Evolutionary conservation across 2,329 filamentous ascomycete genomes (phyloP).

Genomic region (Thermoascus crustaceus): DNA sequence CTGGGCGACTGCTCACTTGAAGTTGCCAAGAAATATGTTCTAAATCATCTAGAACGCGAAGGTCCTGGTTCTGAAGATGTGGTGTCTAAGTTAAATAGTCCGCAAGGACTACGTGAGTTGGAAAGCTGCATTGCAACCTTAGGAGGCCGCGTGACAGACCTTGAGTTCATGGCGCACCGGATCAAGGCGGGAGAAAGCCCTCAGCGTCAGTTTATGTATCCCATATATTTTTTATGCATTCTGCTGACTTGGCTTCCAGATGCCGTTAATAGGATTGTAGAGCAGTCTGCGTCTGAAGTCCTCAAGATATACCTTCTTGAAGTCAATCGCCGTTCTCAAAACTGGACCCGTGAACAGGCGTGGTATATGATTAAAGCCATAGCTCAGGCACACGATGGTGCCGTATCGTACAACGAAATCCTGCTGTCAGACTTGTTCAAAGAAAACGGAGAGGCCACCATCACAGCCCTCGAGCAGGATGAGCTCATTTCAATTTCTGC

Average conservation of each 20-base stretch:
- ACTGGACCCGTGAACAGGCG: slow-evolving; percentile 78
- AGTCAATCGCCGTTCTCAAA: slow-evolving; percentile 48
- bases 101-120: slow-evolving; percentile 58
- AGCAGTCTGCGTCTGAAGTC: slow-evolving; percentile 81
- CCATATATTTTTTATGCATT: not conserved
- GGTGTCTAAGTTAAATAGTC: slow-evolving; percentile 27
- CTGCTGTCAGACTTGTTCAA: slow-evolving; percentile 70
- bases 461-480: slow-evolving; percentile 73
- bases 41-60: slow-evolving; percentile 60
- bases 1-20: slow-evolving; percentile 80
- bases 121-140: slow-evolving; percentile 74
- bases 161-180: slow-evolving; percentile 85
- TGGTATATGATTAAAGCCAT: slow-evolving; percentile 82
- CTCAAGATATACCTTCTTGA: slow-evolving; percentile 81
- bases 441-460: slow-evolving; percentile 61
- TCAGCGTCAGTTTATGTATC: slow-evolving; percentile 36
- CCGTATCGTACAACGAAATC: slow-evolving; percentile 76
- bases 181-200: slow-evolving; percentile 83
- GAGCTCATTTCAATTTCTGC: slow-evolving; percentile 75
- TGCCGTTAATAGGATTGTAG: slow-evolving; percentile 80
- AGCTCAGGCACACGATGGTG: slow-evolving; percentile 49
- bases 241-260: slow-evolving; percentile 32
- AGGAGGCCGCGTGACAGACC: slow-evolving; percentile 87
- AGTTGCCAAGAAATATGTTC: slow-evolving; percentile 82
- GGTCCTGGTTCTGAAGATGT: slow-evolving; percentile 30